A percentile compares a stretch with the other conserved stretches of the same genome.
Evolutionary conservation across 495 filamentous ascomycete genomes (phyloP).

Genomic region (Annulohypoxylon maeteangense): DNA sequence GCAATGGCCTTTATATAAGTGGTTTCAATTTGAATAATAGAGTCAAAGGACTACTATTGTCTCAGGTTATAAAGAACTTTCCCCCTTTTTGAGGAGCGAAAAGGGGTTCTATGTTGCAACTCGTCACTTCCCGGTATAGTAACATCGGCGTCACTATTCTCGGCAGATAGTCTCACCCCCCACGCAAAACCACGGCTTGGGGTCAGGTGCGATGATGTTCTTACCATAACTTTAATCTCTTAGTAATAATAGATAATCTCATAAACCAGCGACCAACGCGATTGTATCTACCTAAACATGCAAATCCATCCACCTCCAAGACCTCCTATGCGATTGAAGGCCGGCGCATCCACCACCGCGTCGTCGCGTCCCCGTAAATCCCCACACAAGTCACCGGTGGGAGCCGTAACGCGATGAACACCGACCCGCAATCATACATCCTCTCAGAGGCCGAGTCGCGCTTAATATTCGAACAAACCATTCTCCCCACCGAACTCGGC

Average conservation of each 20-base stretch:
- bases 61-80: no score
- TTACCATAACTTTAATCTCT: constrained; percentile 7
- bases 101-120: no score
- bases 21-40: not conserved
- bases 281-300: not conserved
- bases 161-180: constrained; percentile 15
- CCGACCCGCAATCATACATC: constrained; percentile 33
- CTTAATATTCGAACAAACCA: constrained; percentile 37
- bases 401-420: not conserved
- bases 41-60: not conserved
- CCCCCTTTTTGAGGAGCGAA: no score
- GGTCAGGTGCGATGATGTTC: constrained; percentile 3
- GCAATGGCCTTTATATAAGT: not conserved
- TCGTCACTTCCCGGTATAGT: not conserved
- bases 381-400: no score
- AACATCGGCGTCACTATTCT: not conserved
- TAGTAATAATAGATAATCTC: constrained; percentile 18
- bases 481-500: constrained; percentile 37
- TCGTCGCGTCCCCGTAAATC: not conserved
- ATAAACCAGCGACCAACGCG: not conserved
- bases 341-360: not conserved
- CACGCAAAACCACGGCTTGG: constrained; percentile 19
- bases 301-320: not conserved
- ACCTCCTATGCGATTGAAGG: not conserved
- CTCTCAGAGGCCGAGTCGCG: constrained; percentile 36